Evolutionary conservation across 768 basidiomycete genomes (phyloP).

Genomic region (Suillus variegatus): DNA sequence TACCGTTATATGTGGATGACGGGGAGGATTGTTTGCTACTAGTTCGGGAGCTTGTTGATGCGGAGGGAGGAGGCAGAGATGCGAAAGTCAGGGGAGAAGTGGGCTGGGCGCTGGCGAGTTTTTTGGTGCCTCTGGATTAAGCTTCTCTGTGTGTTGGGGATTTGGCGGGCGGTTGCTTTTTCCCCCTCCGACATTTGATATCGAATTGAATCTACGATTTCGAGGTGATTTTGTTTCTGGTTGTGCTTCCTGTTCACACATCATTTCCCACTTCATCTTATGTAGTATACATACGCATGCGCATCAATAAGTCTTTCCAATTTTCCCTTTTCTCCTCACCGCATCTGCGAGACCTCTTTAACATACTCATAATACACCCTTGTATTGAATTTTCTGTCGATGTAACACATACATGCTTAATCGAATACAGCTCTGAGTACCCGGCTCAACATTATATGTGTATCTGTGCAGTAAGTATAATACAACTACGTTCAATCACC

Average conservation of each 20-base stretch:
- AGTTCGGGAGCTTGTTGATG: conserved; percentile 47
- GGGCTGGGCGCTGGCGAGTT: conserved; percentile 85
- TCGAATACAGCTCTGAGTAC: no score
- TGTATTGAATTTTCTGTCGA: not conserved
- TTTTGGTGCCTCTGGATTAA: conserved; percentile 61
- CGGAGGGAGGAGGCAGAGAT: conserved; percentile 12
- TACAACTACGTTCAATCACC: not conserved
- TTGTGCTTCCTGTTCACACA: not conserved
- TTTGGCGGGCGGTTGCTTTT: not conserved
- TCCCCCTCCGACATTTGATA: not conserved
- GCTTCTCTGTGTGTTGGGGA: not conserved
- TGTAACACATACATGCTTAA: not conserved
- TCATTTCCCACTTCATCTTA: not conserved
- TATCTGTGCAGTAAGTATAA: no score
- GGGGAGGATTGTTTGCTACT: conserved; percentile 75
- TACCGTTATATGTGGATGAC: conserved; percentile 81
- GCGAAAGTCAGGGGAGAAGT: conserved; percentile 41
- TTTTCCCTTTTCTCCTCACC: not conserved
- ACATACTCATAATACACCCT: not conserved
- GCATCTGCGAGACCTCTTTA: not conserved
- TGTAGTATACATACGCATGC: conserved; percentile 4
- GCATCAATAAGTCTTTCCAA: not conserved
- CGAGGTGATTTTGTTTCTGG: not conserved
- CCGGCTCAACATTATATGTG: no score
- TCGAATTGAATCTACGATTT: not conserved